phyloP scores from a whole-genome alignment of 2,329 filamentous ascomycete genomes.

The Dendrostoma leiphaemia region DNA sequence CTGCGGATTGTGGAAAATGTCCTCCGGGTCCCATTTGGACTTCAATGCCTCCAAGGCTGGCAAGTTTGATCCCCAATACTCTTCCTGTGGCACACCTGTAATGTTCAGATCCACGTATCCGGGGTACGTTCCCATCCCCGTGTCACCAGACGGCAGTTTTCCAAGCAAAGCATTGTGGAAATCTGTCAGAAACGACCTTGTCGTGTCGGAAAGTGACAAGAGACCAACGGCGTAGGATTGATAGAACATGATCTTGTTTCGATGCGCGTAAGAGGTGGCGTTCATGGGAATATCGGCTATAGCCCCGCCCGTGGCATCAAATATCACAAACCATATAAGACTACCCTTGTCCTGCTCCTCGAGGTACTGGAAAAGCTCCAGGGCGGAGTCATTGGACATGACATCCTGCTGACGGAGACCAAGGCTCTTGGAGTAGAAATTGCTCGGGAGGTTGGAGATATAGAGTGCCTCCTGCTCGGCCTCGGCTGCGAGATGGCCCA shows the following conservation, averaged over 20 bases:
- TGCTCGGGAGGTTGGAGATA: slow-evolving; percentile 43
- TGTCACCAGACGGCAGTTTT: slow-evolving; percentile 32
- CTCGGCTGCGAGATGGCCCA: slow-evolving; percentile 54
- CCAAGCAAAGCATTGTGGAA: slow-evolving; percentile 44
- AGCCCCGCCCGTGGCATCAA: slow-evolving; percentile 60
- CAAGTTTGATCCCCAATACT: slow-evolving; percentile 57
- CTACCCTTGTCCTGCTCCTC: slow-evolving; percentile 48
- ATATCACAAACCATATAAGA: slow-evolving; percentile 59
- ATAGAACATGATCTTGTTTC: slow-evolving; percentile 63
- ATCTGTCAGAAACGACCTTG: slow-evolving; percentile 48
- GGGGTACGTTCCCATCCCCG: slow-evolving; percentile 51
- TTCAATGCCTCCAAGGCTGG: slow-evolving; percentile 48
- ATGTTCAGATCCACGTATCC: slow-evolving; percentile 60
- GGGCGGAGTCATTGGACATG: slow-evolving; percentile 43
- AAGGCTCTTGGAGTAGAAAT: slow-evolving; percentile 59
- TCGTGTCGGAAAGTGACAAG: slow-evolving; percentile 41
- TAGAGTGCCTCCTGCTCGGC: slow-evolving; percentile 48
- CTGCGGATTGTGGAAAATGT: slow-evolving; percentile 60
- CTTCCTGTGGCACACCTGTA: slow-evolving; percentile 38
- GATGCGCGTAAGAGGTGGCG: slow-evolving; percentile 61
- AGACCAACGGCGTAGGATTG: slow-evolving; percentile 59
- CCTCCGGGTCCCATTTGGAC: slow-evolving; percentile 47
- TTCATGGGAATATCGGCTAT: slow-evolving; percentile 53
- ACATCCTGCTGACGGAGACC: slow-evolving; percentile 49
- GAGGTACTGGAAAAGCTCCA: slow-evolving; percentile 52